Conservation (phyloP, 2,329 filamentous ascomycete species). For the Ophiostoma populinum region DNA sequence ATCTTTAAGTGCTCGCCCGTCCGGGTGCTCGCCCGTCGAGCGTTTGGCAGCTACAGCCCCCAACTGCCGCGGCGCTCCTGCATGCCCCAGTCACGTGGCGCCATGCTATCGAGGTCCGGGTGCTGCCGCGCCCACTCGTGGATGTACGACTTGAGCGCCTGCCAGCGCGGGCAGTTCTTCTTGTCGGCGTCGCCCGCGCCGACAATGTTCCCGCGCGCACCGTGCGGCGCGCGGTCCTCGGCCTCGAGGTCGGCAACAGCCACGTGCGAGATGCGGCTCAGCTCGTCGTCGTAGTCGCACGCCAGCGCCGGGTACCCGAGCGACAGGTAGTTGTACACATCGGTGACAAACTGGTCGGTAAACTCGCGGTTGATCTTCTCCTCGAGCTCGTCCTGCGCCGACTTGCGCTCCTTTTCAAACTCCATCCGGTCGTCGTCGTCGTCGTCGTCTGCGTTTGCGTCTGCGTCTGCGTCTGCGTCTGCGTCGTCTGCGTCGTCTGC, state of each 20-base stretch:
- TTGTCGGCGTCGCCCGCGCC: constrained; percentile 18
- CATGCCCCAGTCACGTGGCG: constrained; percentile 49
- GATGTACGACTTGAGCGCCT: constrained; percentile 67
- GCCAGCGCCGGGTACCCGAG: constrained; percentile 81
- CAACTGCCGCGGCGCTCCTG: constrained; percentile 52
- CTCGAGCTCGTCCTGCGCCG: constrained; percentile 28
- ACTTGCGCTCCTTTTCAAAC: constrained; percentile 26
- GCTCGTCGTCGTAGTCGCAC: constrained; percentile 65
- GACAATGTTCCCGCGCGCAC: not conserved
- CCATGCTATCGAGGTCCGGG: constrained; percentile 48
- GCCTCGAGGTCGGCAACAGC: constrained; percentile 48
- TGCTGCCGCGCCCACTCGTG: constrained; percentile 81
- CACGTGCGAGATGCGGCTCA: constrained; percentile 64
- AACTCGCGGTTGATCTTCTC: constrained; percentile 50
- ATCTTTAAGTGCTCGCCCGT: too few species aligned
- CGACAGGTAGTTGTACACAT: constrained; percentile 94
- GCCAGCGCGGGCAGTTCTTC: constrained; percentile 56
- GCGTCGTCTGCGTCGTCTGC: constrained; percentile 28
- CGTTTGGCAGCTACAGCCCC: too few species aligned
- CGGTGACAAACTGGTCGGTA: constrained; percentile 70
- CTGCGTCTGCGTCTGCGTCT: constrained; percentile 25
- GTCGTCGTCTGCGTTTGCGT: constrained; percentile 17
- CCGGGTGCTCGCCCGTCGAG: too few species aligned
- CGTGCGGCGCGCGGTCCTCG: constrained; percentile 51
- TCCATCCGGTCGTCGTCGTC: constrained; percentile 33